These are phyloP conservation scores for Chimonanthus praecox DNA, from an alignment of 164 flowering plant species.

Conservation along the genomic window DNA sequence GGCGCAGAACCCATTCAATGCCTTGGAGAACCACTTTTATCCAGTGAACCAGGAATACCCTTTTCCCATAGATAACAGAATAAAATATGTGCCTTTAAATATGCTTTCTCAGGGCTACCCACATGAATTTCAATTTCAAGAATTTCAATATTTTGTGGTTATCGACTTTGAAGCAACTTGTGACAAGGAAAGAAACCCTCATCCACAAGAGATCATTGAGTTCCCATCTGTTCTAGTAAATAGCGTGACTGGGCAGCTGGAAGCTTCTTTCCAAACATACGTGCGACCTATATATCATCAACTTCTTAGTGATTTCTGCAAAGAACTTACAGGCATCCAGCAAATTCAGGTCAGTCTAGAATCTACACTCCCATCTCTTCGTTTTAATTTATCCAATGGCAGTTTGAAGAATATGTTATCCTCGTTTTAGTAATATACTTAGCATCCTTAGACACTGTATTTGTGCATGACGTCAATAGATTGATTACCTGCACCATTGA, in stretches of 20 bases:
- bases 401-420: too few relatives aligned
- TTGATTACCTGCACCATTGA: too few relatives aligned
- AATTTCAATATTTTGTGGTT: constrained; percentile 91
- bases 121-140: constrained; percentile 48
- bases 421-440: too few relatives aligned
- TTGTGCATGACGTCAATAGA: too few relatives aligned
- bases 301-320: constrained; percentile 78
- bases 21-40: constrained; percentile 37
- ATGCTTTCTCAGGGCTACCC: constrained; percentile 43
- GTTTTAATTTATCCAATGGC: too few relatives aligned
- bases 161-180: constrained; percentile 99
- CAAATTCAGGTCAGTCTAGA: constrained; percentile 65
- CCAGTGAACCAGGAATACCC: constrained; percentile 26
- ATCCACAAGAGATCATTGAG: constrained; percentile 95
- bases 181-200: constrained; percentile 70
- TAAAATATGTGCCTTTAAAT: constrained; percentile 44
- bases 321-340: constrained; percentile 96
- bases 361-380: background rate
- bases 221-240: constrained; percentile 91
- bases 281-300: constrained; percentile 83
- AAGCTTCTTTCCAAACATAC: constrained; percentile 77
- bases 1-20: constrained; percentile 39
- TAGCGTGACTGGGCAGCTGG: constrained; percentile 74
- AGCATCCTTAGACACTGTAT: too few relatives aligned
- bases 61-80: constrained; percentile 33